Evolutionary conservation across 73 alveolate species (phyloP).

Genomic region (Symbiodinium pilosum): DNA sequence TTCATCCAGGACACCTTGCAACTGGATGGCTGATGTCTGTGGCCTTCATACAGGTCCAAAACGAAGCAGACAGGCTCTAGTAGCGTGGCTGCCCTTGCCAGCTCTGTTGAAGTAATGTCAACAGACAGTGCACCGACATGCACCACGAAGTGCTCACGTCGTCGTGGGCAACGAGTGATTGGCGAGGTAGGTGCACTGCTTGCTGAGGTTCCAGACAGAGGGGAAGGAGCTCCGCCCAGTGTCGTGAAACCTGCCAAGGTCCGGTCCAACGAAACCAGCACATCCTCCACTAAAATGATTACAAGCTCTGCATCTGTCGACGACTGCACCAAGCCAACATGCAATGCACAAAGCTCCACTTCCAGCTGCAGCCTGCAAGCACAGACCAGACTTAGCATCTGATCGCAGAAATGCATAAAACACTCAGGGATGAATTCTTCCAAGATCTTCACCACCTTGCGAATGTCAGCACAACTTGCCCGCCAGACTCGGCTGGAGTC

Average conservation of each 20-base stretch:
- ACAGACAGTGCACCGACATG: background rate
- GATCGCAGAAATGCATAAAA: background rate
- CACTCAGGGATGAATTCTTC: background rate
- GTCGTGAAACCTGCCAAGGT: background rate
- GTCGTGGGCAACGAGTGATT: background rate
- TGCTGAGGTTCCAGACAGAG: constrained; percentile 53
- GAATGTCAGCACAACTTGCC: background rate
- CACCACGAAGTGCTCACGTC: background rate
- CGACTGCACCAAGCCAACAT: constrained; percentile 66
- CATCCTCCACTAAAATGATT: constrained; percentile 48
- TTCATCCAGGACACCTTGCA: constrained; percentile 85
- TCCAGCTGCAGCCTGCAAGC: constrained; percentile 66
- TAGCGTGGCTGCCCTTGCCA: constrained; percentile 58
- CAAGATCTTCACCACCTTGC: background rate
- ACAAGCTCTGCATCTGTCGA: constrained; percentile 85
- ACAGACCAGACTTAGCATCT: background rate
- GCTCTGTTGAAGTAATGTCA: constrained; percentile 65
- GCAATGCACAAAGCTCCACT: constrained; percentile 51
- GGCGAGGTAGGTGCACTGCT: constrained; percentile 62
- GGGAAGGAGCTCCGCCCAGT: constrained; percentile 33
- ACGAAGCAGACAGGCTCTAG: constrained; percentile 61
- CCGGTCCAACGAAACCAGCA: background rate
- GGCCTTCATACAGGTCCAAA: constrained; percentile 34
- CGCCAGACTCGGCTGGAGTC: constrained; percentile 9
- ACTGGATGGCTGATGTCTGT: constrained; percentile 64